Base-by-base conservation (phyloP, 148 eudicot genomes). In the Cornus controversa region DNA sequence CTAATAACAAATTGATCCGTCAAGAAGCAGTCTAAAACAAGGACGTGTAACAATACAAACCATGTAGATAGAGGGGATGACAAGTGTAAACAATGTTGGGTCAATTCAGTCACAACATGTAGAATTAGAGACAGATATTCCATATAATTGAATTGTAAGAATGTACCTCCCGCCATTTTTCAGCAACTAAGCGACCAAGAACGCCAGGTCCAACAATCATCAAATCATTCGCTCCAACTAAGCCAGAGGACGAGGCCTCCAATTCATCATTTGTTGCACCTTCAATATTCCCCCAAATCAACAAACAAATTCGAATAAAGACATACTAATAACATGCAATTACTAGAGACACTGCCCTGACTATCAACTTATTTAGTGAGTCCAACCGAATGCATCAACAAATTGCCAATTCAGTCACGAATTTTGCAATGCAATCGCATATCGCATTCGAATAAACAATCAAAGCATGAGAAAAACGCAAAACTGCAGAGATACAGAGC, bases 121-220 rank as follows among this genome's bases (percentile, higher is more conserved):
- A 60, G 23, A 60, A 14, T 60, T 9, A 36, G 58, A 66, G 22
- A 60, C 16, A 70, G 27, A 24, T 10, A 70, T 24, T 7, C 13
- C 11, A 53, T 16, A 63, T 23, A 67, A 26, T 26, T 10, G 18
- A 28, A 37, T 16, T 20, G 8, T 6, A 0, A 0, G 5, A 69
- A 60, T 18, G 66, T 80, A 93, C 98, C 93, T 86, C 72, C 66
- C 67, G 84, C 98, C 98, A 94, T 80, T 87, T 83, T 62, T 87
- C 88, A 84, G 96, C 94, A 10, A 94, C 90, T 69, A 91, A 84
- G 45, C 93, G 98, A 3, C 98, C 98, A 23, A 94, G 92, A 75
- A 86, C 90, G 37, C 98, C 98, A 31, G 98, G 98, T 50, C 98
- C 98, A 83, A 94, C 90, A 66, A 94, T 91, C 67, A 94, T 81